A percentile compares a stretch with the other conserved stretches of the same genome.
Evolutionary conservation across 2,329 filamentous ascomycete genomes (phyloP).

Genomic region (Niveomyces coronatus): DNA sequence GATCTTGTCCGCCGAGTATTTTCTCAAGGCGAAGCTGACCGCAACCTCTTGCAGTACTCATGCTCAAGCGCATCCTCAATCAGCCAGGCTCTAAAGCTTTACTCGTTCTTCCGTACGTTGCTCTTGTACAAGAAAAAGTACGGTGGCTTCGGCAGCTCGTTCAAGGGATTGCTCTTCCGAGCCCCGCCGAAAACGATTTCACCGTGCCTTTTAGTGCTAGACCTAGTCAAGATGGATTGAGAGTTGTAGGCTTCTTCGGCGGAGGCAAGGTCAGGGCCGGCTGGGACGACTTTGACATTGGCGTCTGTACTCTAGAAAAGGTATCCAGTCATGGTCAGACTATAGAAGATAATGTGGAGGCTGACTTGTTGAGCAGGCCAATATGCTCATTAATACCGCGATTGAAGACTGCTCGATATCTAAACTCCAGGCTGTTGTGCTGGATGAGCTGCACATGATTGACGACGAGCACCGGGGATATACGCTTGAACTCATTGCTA

Average conservation of each 20-base stretch:
- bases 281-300: conserved; percentile 69
- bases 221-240: conserved; percentile 46
- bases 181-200: conserved; percentile 24
- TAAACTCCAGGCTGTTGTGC: conserved; percentile 55
- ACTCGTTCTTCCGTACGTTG: conserved; percentile 66
- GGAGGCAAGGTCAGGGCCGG: conserved; percentile 56
- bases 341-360: background rate
- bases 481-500: conserved; percentile 62
- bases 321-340: conserved; percentile 13
- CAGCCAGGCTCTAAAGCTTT: conserved; percentile 56
- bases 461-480: conserved; percentile 69
- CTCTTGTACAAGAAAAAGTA: conserved; percentile 70
- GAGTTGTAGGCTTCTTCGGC: conserved; percentile 65
- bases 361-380: too few relatives aligned
- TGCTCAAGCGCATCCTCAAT: conserved; percentile 60
- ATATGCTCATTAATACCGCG: conserved; percentile 60
- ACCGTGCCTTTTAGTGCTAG: conserved; percentile 41
- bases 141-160: conserved; percentile 62
- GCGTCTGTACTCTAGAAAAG: conserved; percentile 74
- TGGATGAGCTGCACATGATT: conserved; percentile 77
- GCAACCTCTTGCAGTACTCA: too few relatives aligned
- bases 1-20: conserved; percentile 10
- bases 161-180: conserved; percentile 40
- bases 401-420: conserved; percentile 60
- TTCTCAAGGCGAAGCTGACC: too few relatives aligned